These are phyloP conservation scores for Boletus chippewaensis DNA, from an alignment of 1,284 basidiomycete genomes.

Conservation along the genomic window DNA sequence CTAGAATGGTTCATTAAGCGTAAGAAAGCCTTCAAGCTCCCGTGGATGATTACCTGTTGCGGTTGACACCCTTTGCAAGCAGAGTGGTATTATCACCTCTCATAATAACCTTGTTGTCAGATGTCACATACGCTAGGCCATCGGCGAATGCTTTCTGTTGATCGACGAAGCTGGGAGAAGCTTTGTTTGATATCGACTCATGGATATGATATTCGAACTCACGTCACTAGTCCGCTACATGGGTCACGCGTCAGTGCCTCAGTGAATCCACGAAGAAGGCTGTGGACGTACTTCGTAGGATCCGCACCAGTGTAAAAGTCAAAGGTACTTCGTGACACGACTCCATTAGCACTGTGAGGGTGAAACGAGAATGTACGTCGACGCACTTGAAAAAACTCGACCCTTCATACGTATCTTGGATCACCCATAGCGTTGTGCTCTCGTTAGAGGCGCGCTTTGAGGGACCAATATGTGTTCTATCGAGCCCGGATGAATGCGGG, in stretches of 20 bases:
- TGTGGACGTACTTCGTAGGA: slow-evolving; percentile 47
- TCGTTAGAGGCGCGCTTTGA: slow-evolving; percentile 32
- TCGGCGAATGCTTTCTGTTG: slow-evolving; percentile 40
- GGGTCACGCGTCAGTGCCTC: slow-evolving; percentile 12
- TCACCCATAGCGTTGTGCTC: slow-evolving; percentile 51
- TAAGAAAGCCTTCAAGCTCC: background rate
- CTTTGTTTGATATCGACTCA: slow-evolving; percentile 1
- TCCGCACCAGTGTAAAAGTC: slow-evolving; percentile 53
- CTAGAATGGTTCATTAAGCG: slow-evolving; percentile 24
- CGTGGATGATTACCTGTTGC: slow-evolving; percentile 46
- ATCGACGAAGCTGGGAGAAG: slow-evolving; percentile 45
- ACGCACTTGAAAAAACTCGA: slow-evolving; percentile 50
- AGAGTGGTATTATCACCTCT: slow-evolving; percentile 60
- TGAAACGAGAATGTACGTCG: background rate
- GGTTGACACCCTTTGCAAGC: slow-evolving; percentile 44
- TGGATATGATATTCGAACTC: slow-evolving; percentile 21
- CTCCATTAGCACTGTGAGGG: slow-evolving; percentile 12
- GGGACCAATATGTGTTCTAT: background rate
- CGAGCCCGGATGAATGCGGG: slow-evolving; percentile 2
- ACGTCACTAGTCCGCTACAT: slow-evolving; percentile 57
- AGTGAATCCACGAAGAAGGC: slow-evolving; percentile 1
- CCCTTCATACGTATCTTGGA: slow-evolving; percentile 49
- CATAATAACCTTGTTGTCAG: slow-evolving; percentile 60
- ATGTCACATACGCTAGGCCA: slow-evolving; percentile 47
- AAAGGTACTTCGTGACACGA: slow-evolving; percentile 39